Conservation (phyloP, 495 filamentous ascomycete species). For the Cairneyella variabilis region DNA sequence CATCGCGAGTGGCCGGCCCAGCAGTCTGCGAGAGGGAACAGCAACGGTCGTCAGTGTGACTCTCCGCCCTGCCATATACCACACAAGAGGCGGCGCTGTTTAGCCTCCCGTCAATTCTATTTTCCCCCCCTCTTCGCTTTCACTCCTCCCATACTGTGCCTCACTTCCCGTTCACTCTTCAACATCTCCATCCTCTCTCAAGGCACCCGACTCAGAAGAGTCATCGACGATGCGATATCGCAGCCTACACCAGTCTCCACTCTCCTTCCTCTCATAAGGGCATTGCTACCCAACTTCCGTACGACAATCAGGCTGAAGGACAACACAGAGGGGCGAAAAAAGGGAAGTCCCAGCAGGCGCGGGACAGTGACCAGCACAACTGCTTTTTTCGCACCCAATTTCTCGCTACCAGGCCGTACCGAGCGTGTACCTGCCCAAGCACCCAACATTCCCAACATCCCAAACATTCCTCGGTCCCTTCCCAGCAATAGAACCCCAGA, state of each 20-base stretch:
- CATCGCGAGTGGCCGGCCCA: background rate
- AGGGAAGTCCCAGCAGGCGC: too few relatives aligned
- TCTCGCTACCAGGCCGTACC: too few relatives aligned
- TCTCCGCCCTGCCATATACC: background rate
- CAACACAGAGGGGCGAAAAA: constrained; percentile 21
- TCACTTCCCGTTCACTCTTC: background rate
- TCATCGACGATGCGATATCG: constrained; percentile 23
- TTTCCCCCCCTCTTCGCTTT: background rate
- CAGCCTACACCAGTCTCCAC: constrained; percentile 6
- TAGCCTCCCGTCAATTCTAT: background rate
- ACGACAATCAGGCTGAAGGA: constrained; percentile 28
- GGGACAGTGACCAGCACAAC: too few relatives aligned
- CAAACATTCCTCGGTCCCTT: too few relatives aligned
- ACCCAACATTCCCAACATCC: too few relatives aligned
- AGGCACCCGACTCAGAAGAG: constrained; percentile 11
- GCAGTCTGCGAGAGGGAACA: background rate
- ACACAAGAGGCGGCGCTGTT: background rate
- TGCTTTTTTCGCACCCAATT: too few relatives aligned
- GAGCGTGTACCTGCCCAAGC: too few relatives aligned
- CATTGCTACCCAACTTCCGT: constrained; percentile 25
- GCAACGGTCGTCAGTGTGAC: constrained; percentile 14
- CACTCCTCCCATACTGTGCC: background rate
- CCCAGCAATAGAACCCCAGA: too few relatives aligned
- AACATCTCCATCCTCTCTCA: background rate
- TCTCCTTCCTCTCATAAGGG: constrained; percentile 21